Evolutionary conservation across 805 yeast species (phyloP).

Genomic region (Yamadazyma insecticola): DNA sequence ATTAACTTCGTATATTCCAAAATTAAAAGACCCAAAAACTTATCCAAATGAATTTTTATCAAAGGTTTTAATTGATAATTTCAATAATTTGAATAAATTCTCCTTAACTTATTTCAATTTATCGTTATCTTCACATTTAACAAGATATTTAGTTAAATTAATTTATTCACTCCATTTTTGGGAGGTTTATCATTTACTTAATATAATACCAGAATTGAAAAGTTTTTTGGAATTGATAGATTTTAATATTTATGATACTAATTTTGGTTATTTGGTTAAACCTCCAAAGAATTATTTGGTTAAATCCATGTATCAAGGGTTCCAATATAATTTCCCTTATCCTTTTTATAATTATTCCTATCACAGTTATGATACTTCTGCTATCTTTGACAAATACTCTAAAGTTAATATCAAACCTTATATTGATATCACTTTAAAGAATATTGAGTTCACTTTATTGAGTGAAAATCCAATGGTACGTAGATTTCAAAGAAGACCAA

Average conservation of each 20-base stretch:
- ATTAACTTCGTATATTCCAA: conserved; percentile 4
- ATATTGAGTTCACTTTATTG: conserved; percentile 1
- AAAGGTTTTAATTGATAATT: conserved; percentile 36
- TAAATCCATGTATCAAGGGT: conserved; percentile 34
- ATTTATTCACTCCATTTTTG: conserved; percentile 38
- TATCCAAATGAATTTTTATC: conserved; percentile 36
- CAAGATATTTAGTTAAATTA: conserved; percentile 34
- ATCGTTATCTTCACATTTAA: conserved; percentile 34
- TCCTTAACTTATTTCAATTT: conserved; percentile 33
- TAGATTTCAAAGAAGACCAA: neutral
- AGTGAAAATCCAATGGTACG: conserved; percentile 4
- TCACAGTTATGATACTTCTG: conserved; percentile 28
- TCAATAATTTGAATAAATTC: conserved; percentile 22
- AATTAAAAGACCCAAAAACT: conserved; percentile 1
- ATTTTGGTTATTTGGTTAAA: conserved; percentile 33
- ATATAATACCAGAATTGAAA: conserved; percentile 27
- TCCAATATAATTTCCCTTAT: conserved; percentile 41
- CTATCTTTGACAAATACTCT: conserved; percentile 21
- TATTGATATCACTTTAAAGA: conserved; percentile 27
- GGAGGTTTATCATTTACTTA: conserved; percentile 40
- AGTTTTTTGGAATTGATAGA: conserved; percentile 29
- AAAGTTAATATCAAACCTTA: conserved; percentile 29
- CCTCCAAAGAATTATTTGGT: conserved; percentile 37
- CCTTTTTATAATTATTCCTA: conserved; percentile 43
- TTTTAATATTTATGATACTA: conserved; percentile 31